phyloP scores from a whole-genome alignment of 257 asterid genomes.

The Nicotiana sylvestris region DNA sequence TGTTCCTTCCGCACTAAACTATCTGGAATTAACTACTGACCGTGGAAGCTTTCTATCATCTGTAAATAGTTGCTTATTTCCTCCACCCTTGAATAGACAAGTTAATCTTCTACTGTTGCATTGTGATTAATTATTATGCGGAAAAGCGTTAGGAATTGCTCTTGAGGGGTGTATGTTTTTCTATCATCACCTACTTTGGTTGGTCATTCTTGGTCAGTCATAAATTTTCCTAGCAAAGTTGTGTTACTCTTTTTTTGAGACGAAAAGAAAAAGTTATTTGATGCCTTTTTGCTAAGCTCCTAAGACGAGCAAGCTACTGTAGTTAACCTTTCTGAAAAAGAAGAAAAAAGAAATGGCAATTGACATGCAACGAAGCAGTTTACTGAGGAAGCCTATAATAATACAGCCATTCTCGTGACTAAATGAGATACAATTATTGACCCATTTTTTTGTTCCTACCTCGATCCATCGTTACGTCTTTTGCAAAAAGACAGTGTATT shows the following conservation, averaged over 20 bases:
- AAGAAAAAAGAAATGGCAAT: background rate
- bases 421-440: background rate
- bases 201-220: background rate
- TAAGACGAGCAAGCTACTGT: background rate
- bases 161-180: too few relatives aligned
- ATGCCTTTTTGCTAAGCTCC: constrained; percentile 5
- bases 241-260: background rate
- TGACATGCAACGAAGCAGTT: background rate
- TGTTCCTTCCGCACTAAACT: too few relatives aligned
- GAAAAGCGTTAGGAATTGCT: too few relatives aligned
- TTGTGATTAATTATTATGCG: too few relatives aligned
- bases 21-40: too few relatives aligned
- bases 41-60: too few relatives aligned
- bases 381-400: background rate
- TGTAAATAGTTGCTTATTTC: too few relatives aligned
- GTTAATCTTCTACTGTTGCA: too few relatives aligned
- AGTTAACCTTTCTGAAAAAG: constrained; percentile 5
- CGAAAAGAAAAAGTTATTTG: background rate
- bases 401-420: background rate
- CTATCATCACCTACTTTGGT: background rate
- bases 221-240: background rate
- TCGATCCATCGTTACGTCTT: too few relatives aligned
- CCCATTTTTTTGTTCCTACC: background rate
- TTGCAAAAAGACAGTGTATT: too few relatives aligned
- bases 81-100: too few relatives aligned